Evolutionary conservation across 1,139 yeast species (phyloP), one percentile per base, ranked within the genome.

Genomic region (Kodamaea derodonti): DNA sequence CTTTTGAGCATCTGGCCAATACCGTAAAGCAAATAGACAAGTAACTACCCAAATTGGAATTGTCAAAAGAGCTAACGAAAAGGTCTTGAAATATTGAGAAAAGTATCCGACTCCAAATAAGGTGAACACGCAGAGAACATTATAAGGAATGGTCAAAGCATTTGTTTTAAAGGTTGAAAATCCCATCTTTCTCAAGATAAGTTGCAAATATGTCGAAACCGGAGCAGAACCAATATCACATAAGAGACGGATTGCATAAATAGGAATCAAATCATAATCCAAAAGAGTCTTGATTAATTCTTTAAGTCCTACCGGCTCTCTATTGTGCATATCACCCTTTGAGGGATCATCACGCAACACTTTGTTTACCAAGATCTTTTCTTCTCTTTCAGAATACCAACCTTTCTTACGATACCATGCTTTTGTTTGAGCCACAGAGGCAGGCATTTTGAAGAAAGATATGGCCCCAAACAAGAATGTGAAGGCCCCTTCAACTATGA

Each of bases 131-230:
- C 57, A 58, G 12, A 72, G 31, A 3, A 70, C 54, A 30, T 61
- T 58, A 34, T 62, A 53, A 0, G 84, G 84, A 33, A 78, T 75
- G n/a, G 73, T 60, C 32, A 78, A 57, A 29, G 78, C 58, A 44
- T 79, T 80, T 6, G 54, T 49, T 12, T 40, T 39, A 31, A 50
- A 42, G 3, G 54, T 49, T 10, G 45, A 34, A 31, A 49, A 49
- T 1, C 55, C 55, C 43, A 50, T 41, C 20, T 43, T 36, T 24
- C 51, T 38, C 16, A 42, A 42, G 14, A 40, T 35, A 14, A 50
- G 31, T 24, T 46, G 46, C 30, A 50, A 30, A 37, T 49, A 49
- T 20, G 31, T 42, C 12, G 37, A 31, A 6, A 41, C 43, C 11
- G 51, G 51, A 4, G 41, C 14, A 7, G 46, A 31, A 14, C 46